These are phyloP conservation scores for Firmiana major DNA, from an alignment of 345 rosid genomes.

Conservation along the genomic window DNA sequence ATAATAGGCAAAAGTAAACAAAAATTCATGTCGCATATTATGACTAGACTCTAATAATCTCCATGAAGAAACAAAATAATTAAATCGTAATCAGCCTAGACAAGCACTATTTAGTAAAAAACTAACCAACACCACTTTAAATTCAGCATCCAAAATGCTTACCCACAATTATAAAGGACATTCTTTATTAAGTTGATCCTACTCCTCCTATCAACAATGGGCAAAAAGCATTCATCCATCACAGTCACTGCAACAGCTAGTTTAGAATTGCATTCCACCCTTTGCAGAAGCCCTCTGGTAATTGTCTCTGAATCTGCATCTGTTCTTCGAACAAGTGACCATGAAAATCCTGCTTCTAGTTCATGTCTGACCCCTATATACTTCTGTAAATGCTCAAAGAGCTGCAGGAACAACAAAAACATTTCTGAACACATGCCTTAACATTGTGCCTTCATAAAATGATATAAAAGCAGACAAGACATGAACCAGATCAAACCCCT, in stretches of 20 bases:
- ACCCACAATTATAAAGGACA: slow-evolving; percentile 81
- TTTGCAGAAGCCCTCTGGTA: slow-evolving; percentile 42
- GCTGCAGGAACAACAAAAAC: slow-evolving; percentile 41
- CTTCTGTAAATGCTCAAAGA: slow-evolving; percentile 62
- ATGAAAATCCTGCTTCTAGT: slow-evolving; percentile 76
- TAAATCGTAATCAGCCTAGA: slow-evolving; percentile 4
- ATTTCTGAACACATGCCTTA: not conserved
- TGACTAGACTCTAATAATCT: not conserved
- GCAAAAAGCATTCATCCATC: slow-evolving; percentile 94
- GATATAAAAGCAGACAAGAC: slow-evolving; percentile 1
- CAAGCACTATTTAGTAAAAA: slow-evolving; percentile 1
- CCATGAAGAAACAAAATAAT: not conserved
- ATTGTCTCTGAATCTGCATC: slow-evolving; percentile 46
- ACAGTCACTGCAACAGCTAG: slow-evolving; percentile 67
- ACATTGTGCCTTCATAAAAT: not conserved
- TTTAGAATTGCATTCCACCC: slow-evolving; percentile 75
- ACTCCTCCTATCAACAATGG: slow-evolving; percentile 78
- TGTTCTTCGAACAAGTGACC: slow-evolving; percentile 68
- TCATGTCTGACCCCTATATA: slow-evolving; percentile 81
- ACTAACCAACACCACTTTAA: not conserved
- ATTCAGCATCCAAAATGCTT: slow-evolving; percentile 23
- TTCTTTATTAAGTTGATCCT: slow-evolving; percentile 70
- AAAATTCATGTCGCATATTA: not conserved
- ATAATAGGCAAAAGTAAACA: not conserved
- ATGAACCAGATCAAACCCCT: not conserved